Evolutionary conservation across 805 yeast genomes (phyloP).

Genomic region (Komagataella kurtzmanii): DNA sequence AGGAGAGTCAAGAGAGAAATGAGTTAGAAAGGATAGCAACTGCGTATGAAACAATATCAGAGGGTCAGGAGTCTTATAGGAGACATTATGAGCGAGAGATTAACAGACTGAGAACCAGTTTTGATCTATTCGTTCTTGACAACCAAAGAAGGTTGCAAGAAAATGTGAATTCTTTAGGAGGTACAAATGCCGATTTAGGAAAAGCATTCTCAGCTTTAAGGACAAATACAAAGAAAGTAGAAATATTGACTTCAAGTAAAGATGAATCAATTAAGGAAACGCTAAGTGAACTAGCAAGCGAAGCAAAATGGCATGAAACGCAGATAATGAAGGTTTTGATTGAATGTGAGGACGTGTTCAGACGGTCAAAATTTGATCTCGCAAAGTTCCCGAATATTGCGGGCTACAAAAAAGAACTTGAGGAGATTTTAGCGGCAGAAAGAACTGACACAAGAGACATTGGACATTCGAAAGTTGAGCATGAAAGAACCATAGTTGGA

Average conservation of each 20-base stretch:
- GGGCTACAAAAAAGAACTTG: neutral
- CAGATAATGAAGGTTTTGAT: conserved; percentile 29
- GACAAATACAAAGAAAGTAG: conserved; percentile 27
- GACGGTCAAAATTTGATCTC: conserved; percentile 8
- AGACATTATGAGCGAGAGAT: conserved; percentile 21
- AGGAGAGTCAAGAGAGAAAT: neutral
- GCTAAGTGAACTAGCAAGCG: conserved; percentile 27
- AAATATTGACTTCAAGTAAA: conserved; percentile 31
- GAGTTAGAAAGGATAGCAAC: neutral
- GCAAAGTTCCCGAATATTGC: neutral
- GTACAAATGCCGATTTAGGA: neutral
- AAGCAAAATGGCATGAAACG: conserved; percentile 33
- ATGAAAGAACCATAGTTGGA: neutral
- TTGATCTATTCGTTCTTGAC: conserved; percentile 34
- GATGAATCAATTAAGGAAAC: conserved; percentile 29
- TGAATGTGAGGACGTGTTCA: conserved; percentile 32
- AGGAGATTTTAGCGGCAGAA: neutral
- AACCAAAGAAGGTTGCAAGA: conserved; percentile 18
- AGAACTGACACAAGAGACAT: neutral
- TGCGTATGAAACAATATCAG: conserved; percentile 15
- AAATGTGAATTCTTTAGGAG: neutral
- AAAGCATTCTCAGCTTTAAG: neutral
- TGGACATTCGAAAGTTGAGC: neutral
- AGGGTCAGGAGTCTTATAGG: conserved; percentile 22
- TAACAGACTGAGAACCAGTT: conserved; percentile 25